Percentiles rank a stretch among this genome's conserved stretches.
phyloP scores from a whole-genome alignment of 352 stramenopile species.

The Globisporangium alternatum region DNA sequence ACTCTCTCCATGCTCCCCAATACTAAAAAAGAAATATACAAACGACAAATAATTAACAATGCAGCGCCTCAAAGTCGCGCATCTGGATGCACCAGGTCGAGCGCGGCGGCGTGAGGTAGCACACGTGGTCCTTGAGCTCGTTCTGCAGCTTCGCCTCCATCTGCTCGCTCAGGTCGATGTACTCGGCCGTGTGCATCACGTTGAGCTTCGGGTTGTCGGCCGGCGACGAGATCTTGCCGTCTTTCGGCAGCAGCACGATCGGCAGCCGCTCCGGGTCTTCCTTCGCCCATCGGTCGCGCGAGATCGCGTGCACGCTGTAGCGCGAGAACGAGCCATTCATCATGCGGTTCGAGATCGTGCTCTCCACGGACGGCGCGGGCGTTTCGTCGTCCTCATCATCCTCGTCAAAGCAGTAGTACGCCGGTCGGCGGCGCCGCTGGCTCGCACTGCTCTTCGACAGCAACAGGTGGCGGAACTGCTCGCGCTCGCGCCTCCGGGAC shows the following conservation, averaged over 20 bases:
- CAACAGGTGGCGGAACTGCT: conserved; percentile 64
- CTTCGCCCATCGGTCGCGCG: conserved; percentile 59
- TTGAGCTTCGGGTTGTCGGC: conserved; percentile 79
- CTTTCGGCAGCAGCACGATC: conserved; percentile 69
- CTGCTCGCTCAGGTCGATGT: conserved; percentile 58
- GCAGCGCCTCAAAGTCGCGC: conserved; percentile 63
- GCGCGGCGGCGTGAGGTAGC: conserved; percentile 68
- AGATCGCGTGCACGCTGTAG: conserved; percentile 75
- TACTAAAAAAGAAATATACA: neutral
- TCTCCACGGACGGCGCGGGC: conserved; percentile 59
- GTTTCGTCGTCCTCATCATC: conserved; percentile 69
- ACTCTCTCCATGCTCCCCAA: neutral
- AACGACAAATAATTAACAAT: conserved; percentile 31
- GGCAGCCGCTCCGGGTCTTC: conserved; percentile 71
- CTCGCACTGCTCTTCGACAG: conserved; percentile 33
- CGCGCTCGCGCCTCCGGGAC: conserved; percentile 53
- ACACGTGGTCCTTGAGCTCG: conserved; percentile 30
- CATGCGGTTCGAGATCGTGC: conserved; percentile 76
- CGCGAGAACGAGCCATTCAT: conserved; percentile 79
- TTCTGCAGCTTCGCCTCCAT: conserved; percentile 43
- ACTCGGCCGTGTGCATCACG: conserved; percentile 64
- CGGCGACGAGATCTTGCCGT: conserved; percentile 56
- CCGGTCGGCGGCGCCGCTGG: conserved; percentile 37
- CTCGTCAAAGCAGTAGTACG: conserved; percentile 61
- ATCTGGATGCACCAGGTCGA: conserved; percentile 86